These are phyloP conservation scores for Colletotrichum gigasporum DNA, from an alignment of 2,329 filamentous ascomycete genomes.

Conservation along the genomic window DNA sequence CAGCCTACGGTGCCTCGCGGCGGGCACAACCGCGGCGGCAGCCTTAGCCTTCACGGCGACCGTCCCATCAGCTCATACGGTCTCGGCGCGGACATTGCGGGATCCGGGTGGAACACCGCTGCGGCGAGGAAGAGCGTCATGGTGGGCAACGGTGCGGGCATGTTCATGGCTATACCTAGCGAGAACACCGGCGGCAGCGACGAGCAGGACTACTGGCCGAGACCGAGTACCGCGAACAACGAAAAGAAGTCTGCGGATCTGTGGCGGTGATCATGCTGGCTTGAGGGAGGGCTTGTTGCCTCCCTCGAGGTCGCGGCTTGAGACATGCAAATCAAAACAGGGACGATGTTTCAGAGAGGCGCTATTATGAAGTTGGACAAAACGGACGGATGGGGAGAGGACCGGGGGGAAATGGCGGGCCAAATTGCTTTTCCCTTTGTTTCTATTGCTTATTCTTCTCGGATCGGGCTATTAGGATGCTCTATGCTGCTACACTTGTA, in stretches of 20 bases:
- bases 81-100: conserved; percentile 60
- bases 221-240: conserved; percentile 29
- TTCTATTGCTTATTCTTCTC: neutral
- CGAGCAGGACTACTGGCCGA: conserved; percentile 46
- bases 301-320: neutral
- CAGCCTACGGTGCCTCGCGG: conserved; percentile 39
- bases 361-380: conserved; percentile 1
- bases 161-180: conserved; percentile 63
- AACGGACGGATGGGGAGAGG: neutral
- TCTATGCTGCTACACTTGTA: conserved; percentile 10
- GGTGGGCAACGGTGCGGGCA: conserved; percentile 59
- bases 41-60: conserved; percentile 35
- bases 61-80: conserved; percentile 67
- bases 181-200: conserved; percentile 32
- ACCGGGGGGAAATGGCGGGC: neutral
- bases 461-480: conserved; percentile 12
- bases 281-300: no score
- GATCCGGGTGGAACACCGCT: conserved; percentile 59
- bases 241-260: conserved; percentile 27
- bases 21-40: conserved; percentile 20
- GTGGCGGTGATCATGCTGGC: conserved; percentile 13
- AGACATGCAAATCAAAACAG: neutral
- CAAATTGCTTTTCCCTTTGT: neutral
- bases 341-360: neutral
- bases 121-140: conserved; percentile 65